Evolutionary conservation across 768 basidiomycete genomes (phyloP), one percentile per base, ranked within the genome.

Genomic region (Lyophyllum semitale): DNA sequence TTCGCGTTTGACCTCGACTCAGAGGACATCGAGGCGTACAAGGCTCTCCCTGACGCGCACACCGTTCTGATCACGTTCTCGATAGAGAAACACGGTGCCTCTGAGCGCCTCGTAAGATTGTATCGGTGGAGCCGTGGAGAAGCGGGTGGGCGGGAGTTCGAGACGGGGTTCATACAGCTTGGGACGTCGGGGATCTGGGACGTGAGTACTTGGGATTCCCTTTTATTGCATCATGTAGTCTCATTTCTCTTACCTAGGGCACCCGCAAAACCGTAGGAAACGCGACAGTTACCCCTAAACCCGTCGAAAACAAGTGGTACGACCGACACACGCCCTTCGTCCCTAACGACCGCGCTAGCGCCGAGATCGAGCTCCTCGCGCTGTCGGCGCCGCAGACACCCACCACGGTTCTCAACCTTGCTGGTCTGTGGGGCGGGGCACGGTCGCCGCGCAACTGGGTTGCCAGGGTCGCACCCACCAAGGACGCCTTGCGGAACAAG

Each of bases 181-280:
- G 87, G 87, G 0, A 75, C 80, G 8, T 81, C 83, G 3, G 77
- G 82, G 8, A 83, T 86, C 22, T 89, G 82, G 82, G 80, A 81
- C 63, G 85, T 84, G 59, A 66, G 83, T 66, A 11, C n/a, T n/a
- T n/a, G n/a, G n/a, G n/a, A n/a, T n/a, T n/a, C n/a, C n/a, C n/a
- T n/a, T n/a, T n/a, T n/a, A n/a, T n/a, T n/a, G n/a, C n/a, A n/a
- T n/a, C n/a, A n/a, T n/a, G n/a, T n/a, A n/a, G n/a, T n/a, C n/a
- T n/a, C n/a, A 9, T 38, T 50, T 30, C 6, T 2, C 54, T 51
- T 53, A 13, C 46, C 23, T 12, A 66, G 64, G 64, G 63, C 22
- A 41, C 42, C 2, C 59, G 62, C 23, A 63, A 53, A 55, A 12
- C 42, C 15, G 23, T 17, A 8, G 29, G 52, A 8, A 27, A 26